Evolutionary conservation across 805 yeast species (phyloP).

Genomic region (Nakazawaea pomicola): DNA sequence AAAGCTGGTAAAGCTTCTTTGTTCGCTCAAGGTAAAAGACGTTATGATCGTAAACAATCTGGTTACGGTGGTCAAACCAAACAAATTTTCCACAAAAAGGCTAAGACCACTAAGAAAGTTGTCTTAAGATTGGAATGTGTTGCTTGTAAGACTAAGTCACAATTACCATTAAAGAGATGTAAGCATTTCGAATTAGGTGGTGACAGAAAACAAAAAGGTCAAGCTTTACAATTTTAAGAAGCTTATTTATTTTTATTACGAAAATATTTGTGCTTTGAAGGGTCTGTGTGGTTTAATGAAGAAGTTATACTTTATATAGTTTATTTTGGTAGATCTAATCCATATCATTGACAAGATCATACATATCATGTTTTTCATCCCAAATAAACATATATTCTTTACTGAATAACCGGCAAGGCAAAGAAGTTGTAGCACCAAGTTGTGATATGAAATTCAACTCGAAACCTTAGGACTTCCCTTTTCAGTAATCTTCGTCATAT

Average conservation of each 20-base stretch:
- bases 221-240: conserved; percentile 98
- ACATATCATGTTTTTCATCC: conserved; percentile 7
- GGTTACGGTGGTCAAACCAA: conserved; percentile 99
- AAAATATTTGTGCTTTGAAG: conserved; percentile 6
- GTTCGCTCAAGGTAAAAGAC: conserved; percentile 99
- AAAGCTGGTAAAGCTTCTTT: conserved; percentile 99
- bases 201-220: conserved; percentile 99
- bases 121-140: conserved; percentile 99
- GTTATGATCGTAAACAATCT: conserved; percentile 99
- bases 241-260: conserved; percentile 12
- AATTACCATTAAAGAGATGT: conserved; percentile 97
- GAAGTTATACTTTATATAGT: conserved; percentile 8
- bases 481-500: no score
- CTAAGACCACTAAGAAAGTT: conserved; percentile 99
- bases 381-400: conserved; percentile 4
- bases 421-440: no score
- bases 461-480: no score
- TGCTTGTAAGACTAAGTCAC: conserved; percentile 97
- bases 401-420: background rate
- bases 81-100: conserved; percentile 99
- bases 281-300: conserved; percentile 9
- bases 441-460: no score
- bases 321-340: conserved; percentile 1
- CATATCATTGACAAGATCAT: no score
- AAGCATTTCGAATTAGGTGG: conserved; percentile 99